phyloP scores from a whole-genome alignment of 1,139 yeast species.

The Lodderomyces orthopsilosis region DNA sequence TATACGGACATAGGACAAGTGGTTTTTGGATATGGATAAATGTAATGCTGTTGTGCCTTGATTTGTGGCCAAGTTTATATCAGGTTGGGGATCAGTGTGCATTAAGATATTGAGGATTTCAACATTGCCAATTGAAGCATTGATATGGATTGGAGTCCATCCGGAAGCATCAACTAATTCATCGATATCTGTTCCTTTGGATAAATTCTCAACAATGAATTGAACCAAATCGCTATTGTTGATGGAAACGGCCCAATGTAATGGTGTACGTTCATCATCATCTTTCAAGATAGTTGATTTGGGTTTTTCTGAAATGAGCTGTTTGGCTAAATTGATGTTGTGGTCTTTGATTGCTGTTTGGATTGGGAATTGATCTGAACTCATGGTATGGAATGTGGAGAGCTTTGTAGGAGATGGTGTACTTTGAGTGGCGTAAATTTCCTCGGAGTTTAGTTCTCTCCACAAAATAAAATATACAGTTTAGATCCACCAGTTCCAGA shows the following conservation, averaged over 20 bases:
- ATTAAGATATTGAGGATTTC: constrained; percentile 45
- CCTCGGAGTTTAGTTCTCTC: not conserved
- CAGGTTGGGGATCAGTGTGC: constrained; percentile 29
- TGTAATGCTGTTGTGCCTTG: constrained; percentile 77
- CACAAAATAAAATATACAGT: not conserved
- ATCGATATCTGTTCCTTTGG: constrained; percentile 51
- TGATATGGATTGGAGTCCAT: constrained; percentile 87
- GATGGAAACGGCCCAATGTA: constrained; percentile 87
- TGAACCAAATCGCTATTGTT: constrained; percentile 55
- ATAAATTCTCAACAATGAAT: constrained; percentile 41
- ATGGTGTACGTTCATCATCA: constrained; percentile 74
- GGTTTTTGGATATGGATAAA: constrained; percentile 70
- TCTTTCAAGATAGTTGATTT: constrained; percentile 40
- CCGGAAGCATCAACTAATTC: constrained; percentile 70
- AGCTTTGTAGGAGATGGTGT: not conserved
- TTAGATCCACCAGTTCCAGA: not conserved
- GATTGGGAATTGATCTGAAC: constrained; percentile 25
- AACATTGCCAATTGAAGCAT: constrained; percentile 68
- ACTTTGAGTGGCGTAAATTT: not conserved
- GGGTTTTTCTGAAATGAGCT: constrained; percentile 49
- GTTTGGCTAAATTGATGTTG: constrained; percentile 47
- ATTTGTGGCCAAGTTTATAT: constrained; percentile 49
- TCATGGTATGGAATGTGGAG: not conserved
- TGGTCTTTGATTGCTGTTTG: constrained; percentile 63
- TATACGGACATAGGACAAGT: constrained; percentile 48